Percentiles rank a stretch among this genome's conserved stretches.
Evolutionary conservation across 2,329 filamentous ascomycete genomes (phyloP).

Genomic region (Alternaria triticina): DNA sequence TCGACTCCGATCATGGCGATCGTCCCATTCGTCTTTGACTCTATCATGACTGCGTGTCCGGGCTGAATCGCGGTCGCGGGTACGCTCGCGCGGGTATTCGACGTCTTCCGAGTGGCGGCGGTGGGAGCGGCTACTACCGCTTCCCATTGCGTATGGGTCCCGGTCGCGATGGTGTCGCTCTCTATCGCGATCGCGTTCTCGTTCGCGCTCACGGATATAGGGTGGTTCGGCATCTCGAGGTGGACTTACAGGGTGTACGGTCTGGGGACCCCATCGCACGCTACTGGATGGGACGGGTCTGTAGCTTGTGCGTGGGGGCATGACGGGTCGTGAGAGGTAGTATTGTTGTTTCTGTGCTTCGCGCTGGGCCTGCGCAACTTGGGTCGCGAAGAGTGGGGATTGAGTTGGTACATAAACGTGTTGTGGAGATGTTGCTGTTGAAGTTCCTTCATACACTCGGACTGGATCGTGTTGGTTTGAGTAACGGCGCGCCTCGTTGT

Average conservation of each 20-base stretch:
- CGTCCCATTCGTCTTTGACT: conserved; percentile 36
- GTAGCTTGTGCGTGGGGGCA: conserved; percentile 36
- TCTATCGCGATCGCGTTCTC: conserved; percentile 21
- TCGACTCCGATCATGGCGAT: conserved; percentile 12
- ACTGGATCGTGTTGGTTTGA: conserved; percentile 30
- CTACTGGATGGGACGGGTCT: conserved; percentile 21
- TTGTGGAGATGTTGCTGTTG: conserved; percentile 27
- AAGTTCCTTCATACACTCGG: conserved; percentile 20
- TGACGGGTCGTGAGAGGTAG: conserved; percentile 37
- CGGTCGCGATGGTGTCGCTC: conserved; percentile 20
- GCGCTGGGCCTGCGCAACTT: conserved; percentile 49
- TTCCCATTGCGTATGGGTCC: conserved; percentile 15
- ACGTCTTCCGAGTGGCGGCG: conserved; percentile 34
- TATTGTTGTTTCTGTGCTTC: conserved; percentile 36
- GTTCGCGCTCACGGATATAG: conserved; percentile 26
- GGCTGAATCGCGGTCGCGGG: conserved; percentile 25
- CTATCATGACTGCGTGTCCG: conserved; percentile 39
- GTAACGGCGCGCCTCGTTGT: conserved; percentile 38
- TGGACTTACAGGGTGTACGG: conserved; percentile 19
- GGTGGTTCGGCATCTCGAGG: conserved; percentile 30
- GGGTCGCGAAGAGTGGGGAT: conserved; percentile 55
- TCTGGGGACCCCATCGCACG: conserved; percentile 32
- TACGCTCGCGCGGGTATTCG: conserved; percentile 31
- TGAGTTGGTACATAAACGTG: conserved; percentile 53
- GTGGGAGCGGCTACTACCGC: conserved; percentile 18